Conservation (phyloP, 805 yeast genomes). For the Candida patagonica region DNA sequence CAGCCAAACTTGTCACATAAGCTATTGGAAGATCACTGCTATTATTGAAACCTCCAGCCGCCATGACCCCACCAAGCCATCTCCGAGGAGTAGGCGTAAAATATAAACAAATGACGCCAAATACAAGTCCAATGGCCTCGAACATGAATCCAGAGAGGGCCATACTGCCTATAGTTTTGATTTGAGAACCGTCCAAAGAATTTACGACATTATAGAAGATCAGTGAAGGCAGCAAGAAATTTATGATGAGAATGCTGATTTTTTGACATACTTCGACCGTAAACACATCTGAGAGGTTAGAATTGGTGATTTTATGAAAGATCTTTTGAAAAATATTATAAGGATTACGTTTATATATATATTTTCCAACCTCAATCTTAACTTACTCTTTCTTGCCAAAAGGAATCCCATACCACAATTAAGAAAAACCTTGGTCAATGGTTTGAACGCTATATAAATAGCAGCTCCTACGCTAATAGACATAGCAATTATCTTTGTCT, state of each 20-base stretch:
- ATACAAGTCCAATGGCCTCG: conserved; percentile 37
- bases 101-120: conserved; percentile 33
- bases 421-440: conserved; percentile 74
- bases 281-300: conserved; percentile 35
- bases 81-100: conserved; percentile 54
- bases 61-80: conserved; percentile 69
- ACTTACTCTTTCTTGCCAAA: conserved; percentile 42
- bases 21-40: conserved; percentile 82
- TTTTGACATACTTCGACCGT: conserved; percentile 61
- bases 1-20: conserved; percentile 54
- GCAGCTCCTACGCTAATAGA: conserved; percentile 40
- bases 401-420: conserved; percentile 59
- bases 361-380: neutral
- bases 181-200: conserved; percentile 57
- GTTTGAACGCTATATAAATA: conserved; percentile 72
- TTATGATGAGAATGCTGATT: conserved; percentile 58
- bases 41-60: conserved; percentile 70
- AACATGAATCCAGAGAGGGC: conserved; percentile 40
- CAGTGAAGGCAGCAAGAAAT: conserved; percentile 64
- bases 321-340: too few species aligned
- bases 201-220: conserved; percentile 64
- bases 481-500: too few species aligned
- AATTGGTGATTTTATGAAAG: neutral
- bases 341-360: too few species aligned
- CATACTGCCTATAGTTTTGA: conserved; percentile 59